phyloP scores from a whole-genome alignment of 2,329 filamentous ascomycete species.

The Botryosphaeria dothidea region DNA sequence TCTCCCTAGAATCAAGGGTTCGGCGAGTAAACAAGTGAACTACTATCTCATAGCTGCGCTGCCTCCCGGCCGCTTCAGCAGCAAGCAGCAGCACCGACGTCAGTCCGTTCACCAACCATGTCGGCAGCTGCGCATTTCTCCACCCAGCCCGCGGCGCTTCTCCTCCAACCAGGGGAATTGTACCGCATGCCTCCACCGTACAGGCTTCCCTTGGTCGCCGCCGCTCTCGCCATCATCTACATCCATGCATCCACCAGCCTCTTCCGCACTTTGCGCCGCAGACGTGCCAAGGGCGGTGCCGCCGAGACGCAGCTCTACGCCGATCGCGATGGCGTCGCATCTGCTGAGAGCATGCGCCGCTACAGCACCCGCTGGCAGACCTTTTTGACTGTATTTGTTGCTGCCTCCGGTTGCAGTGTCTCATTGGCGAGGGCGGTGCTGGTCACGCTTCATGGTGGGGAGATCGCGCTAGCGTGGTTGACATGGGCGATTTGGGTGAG shows the following conservation, averaged over 20 bases:
- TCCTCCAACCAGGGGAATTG: neutral
- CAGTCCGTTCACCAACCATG: neutral
- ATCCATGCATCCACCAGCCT: constrained; percentile 10
- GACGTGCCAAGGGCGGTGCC: neutral
- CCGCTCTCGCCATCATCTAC: neutral
- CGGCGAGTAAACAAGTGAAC: too few species aligned
- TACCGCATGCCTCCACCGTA: neutral
- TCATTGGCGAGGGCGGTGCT: neutral
- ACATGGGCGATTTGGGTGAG: constrained; percentile 2
- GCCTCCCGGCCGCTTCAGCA: too few species aligned
- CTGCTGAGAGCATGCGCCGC: neutral
- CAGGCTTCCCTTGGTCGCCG: neutral
- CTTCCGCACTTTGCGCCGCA: constrained; percentile 7
- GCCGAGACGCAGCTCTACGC: neutral
- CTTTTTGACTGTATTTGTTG: neutral
- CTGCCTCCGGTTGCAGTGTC: neutral
- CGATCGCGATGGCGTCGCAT: constrained; percentile 10
- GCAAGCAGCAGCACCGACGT: neutral
- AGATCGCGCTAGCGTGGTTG: neutral
- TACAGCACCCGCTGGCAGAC: constrained; percentile 12
- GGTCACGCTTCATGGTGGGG: neutral
- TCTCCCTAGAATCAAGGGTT: neutral
- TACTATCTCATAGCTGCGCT: too few species aligned
- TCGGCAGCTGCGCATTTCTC: neutral
- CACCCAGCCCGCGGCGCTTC: neutral